Conservation (phyloP, 1,284 basidiomycete species). For the Irpex sp. region DNA sequence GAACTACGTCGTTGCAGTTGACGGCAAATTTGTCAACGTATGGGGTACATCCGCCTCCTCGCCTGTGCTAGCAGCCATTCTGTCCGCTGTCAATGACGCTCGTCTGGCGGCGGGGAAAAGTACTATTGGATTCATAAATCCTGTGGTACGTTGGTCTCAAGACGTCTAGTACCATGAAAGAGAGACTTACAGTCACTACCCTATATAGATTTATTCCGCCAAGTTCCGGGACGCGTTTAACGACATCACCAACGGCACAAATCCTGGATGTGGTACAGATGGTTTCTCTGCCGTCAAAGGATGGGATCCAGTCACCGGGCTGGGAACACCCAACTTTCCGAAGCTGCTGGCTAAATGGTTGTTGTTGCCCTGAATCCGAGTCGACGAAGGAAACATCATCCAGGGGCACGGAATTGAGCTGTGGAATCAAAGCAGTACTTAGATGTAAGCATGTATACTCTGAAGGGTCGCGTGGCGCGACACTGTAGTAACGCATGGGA, state of each 20-base stretch:
- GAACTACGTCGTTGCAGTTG: constrained; percentile 10
- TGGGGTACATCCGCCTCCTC: constrained; percentile 34
- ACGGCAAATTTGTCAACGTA: constrained; percentile 33
- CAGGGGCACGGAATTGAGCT: no score
- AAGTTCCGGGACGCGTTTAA: constrained; percentile 14
- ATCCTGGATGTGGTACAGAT: constrained; percentile 23
- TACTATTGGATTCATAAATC: constrained; percentile 59
- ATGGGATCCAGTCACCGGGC: constrained; percentile 50
- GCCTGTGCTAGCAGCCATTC: constrained; percentile 45
- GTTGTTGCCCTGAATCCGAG: not conserved
- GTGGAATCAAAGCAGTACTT: no score
- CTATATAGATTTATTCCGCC: not conserved
- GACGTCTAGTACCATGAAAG: constrained; percentile 9
- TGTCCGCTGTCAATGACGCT: constrained; percentile 62
- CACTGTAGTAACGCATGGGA: no score
- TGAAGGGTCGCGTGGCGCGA: no score
- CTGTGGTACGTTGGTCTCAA: constrained; percentile 39
- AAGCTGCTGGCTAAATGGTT: not conserved
- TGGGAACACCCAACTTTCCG: constrained; percentile 24
- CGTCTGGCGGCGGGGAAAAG: constrained; percentile 37
- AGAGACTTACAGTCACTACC: not conserved
- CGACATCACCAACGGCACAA: constrained; percentile 23
- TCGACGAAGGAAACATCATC: not conserved
- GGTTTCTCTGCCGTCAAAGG: constrained; percentile 22
- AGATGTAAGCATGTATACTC: no score